Evolutionary conservation across 306 rosid species (phyloP), one percentile per base, ranked within the genome.

Genomic region (Cyclanthera cordifolia): DNA sequence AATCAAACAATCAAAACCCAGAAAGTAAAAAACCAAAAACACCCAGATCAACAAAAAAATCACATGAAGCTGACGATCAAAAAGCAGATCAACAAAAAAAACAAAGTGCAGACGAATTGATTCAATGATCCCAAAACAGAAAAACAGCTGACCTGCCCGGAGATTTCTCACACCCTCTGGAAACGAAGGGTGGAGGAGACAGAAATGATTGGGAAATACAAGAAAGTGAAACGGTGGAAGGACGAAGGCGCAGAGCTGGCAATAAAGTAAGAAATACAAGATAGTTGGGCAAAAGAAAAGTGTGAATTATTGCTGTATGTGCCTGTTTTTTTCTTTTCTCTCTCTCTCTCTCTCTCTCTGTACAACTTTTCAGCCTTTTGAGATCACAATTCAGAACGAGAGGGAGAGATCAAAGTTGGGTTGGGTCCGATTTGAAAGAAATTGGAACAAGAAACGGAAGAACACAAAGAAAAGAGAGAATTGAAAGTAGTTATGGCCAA

Each of bases 241-340:
- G 85, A 84, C 87, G 82, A 85, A 74, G 72, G 66, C 24, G 84
- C 66, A 79, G 84, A 83, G 96, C 95, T 94, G 96, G 99, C 95
- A 94, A 83, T 75, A 82, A 78, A 83, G 84, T 77, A 73, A 76
- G 81, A 58, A 56, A 80, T 46, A 69, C 57, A 74, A 50, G 73
- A 76, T 52, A 81, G 76, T 77, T 75, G 82, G 73, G 67, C 37
- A 82, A 83, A 78, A 76, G 79, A 72, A 73, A 75, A 78, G 88
- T 82, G 85, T 47, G 69, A 90, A 93, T 90, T 83, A 88, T 90
- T 90, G 96, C 82, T 74, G 67, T 69, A 72, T 73, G 82, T 50
- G 79, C n/a, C 49, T 71, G 43, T 67, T 72, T 51, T 49, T 20
- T 57, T 34, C 41, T 52, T 59, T 59, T 17, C n/a, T 34, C 47